phyloP scores from a whole-genome alignment of 1,139 yeast genomes.

The Hemisphaericaspora subhashii region DNA sequence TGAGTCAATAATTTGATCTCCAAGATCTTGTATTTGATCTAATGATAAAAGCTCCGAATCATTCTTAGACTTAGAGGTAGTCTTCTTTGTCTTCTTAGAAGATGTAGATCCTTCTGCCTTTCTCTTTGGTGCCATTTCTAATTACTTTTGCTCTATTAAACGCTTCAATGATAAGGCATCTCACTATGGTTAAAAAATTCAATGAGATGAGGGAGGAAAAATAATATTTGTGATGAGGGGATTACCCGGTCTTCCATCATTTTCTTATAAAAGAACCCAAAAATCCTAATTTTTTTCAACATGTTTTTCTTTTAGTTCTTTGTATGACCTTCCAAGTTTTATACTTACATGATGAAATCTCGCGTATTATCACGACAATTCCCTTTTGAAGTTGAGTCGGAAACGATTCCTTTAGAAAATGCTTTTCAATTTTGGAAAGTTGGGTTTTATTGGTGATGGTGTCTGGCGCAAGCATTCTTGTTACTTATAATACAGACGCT shows the following conservation, averaged over 20 bases:
- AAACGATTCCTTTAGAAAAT: conserved; percentile 39
- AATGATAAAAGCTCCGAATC: conserved; percentile 17
- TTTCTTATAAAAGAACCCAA: conserved; percentile 14
- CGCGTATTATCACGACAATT: conserved; percentile 50
- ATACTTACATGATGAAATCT: conserved; percentile 61
- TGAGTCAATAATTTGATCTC: conserved; percentile 26
- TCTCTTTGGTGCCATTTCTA: conserved; percentile 22
- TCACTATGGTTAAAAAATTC: conserved; percentile 1
- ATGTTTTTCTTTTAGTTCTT: conserved; percentile 17
- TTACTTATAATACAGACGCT: conserved; percentile 49
- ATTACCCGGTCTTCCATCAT: conserved; percentile 24
- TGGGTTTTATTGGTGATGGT: conserved; percentile 58
- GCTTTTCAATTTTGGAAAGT: conserved; percentile 30
- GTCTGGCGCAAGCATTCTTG: conserved; percentile 66
- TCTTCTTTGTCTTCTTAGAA: conserved; percentile 9
- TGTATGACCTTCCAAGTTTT: conserved; percentile 58
- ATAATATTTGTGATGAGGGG: not conserved
- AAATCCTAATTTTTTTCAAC: conserved; percentile 6
- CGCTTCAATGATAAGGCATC: too few relatives aligned
- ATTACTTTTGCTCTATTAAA: not conserved
- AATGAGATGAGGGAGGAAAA: conserved; percentile 3
- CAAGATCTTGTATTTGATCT: conserved; percentile 34
- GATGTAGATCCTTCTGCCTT: conserved; percentile 13
- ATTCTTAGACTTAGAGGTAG: not conserved
- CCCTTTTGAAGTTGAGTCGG: conserved; percentile 49